Evolutionary conservation across 768 basidiomycete genomes (phyloP), one percentile per base, ranked within the genome.

Genomic region (Boletus rubescentipes): DNA sequence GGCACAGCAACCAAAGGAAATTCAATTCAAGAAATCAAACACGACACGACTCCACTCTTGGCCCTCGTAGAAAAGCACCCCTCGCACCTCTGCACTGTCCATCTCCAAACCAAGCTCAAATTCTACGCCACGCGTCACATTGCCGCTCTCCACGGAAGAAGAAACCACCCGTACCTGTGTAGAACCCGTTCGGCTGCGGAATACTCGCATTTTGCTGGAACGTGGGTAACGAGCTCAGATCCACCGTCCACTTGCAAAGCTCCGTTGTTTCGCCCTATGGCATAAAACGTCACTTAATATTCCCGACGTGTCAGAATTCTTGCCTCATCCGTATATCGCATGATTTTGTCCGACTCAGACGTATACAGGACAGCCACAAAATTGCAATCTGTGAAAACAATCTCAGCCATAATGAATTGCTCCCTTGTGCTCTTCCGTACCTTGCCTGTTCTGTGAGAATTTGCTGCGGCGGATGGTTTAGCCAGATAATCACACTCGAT

Each of bases 191-290:
- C 36, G 73, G 67, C 39, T 79, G 76, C 10, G 83, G 77, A 52
- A 75, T 63, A n/a, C 72, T 73, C 46, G 87, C 86, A 59, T 87
- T 85, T 57, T 84, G 82, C 66, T 81, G 85, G 76, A 92, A 93
- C 45, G 83, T 84, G 36, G 91, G 91, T 48, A 93, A 72, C 23
- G 86, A 79, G 39, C 83, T 82, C 46, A 93, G 77, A 69, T 93
- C 87, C 32, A 93, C 91, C 10, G 87, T 92, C 91, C 91, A 93
- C 72, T 88, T 86, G 74, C 89, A 91, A 43, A 91, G 71, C 66
- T 91, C 88, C 55, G 67, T 73, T 4, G 82, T 85, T 63, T 88
- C 88, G 29, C 88, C 88, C 78, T 80, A 57, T 53, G 47, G 52
- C 50, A 59, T 42, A 62, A 58, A 56, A 55, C 55, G 67, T 71